phyloP scores from a whole-genome alignment of 2,329 filamentous ascomycete genomes.

The Colletotrichum destructivum region DNA sequence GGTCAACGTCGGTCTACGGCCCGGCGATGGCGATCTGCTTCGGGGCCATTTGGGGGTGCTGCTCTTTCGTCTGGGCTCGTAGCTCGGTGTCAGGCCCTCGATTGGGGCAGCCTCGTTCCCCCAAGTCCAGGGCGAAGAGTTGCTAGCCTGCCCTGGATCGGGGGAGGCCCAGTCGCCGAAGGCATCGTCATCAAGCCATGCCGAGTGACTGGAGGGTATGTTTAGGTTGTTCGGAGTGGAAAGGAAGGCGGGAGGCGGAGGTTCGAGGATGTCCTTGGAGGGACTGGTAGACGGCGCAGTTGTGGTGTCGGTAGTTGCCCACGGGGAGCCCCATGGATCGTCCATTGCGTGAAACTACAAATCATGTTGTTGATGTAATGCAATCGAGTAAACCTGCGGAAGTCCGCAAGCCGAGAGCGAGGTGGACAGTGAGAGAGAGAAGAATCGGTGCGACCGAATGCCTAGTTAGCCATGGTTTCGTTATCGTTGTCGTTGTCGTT shows the following conservation, averaged over 20 bases:
- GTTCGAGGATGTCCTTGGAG: constrained; percentile 55
- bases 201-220: constrained; percentile 52
- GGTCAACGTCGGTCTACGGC: constrained; percentile 49
- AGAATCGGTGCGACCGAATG: neutral
- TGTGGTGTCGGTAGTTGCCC: constrained; percentile 62
- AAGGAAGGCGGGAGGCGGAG: constrained; percentile 60
- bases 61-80: constrained; percentile 52
- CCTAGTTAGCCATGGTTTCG: constrained; percentile 23
- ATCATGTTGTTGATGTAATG: constrained; percentile 34
- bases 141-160: constrained; percentile 45
- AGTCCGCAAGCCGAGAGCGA: constrained; percentile 4
- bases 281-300: constrained; percentile 46
- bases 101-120: constrained; percentile 25
- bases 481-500: neutral
- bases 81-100: constrained; percentile 49
- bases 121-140: constrained; percentile 39
- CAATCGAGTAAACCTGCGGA: neutral
- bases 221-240: constrained; percentile 48
- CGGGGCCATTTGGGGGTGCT: constrained; percentile 59
- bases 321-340: constrained; percentile 76
- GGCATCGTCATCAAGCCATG: constrained; percentile 59
- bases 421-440: no score
- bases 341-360: constrained; percentile 62
- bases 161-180: constrained; percentile 57
- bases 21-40: constrained; percentile 55